A percentile compares a stretch with the other conserved stretches of the same genome.
Conservation (phyloP, 169 alveolate genomes). For the Plasmodium coatneyi region DNA sequence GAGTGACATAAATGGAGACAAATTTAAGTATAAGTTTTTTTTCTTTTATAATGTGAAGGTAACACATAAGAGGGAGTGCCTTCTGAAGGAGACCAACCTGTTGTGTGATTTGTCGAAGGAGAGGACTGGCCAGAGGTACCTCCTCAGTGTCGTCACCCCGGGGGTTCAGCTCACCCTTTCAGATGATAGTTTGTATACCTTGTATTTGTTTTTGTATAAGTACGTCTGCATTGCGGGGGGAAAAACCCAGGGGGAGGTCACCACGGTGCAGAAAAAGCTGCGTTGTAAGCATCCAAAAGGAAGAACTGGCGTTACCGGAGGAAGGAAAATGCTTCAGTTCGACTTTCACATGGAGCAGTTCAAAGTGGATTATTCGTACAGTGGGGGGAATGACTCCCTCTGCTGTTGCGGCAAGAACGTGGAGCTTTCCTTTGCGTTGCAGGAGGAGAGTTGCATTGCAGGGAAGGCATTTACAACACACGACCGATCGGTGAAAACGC, state of each 20-base stretch:
- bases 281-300: not conserved
- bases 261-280: not conserved
- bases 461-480: not conserved
- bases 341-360: not conserved
- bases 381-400: not conserved
- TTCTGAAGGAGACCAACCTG: not conserved
- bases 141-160: not conserved
- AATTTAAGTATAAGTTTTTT: constrained; percentile 31
- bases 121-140: not conserved
- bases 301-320: not conserved
- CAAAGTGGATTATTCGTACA: not conserved
- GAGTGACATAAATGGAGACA: not conserved
- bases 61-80: constrained; percentile 31
- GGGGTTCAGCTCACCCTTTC: not conserved
- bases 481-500: not conserved
- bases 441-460: not conserved
- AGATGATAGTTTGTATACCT: not conserved
- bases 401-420: constrained; percentile 3
- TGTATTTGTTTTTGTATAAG: constrained; percentile 29
- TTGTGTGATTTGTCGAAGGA: constrained; percentile 2
- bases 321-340: not conserved
- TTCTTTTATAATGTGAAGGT: constrained; percentile 48
- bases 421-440: not conserved
- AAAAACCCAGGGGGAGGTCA: not conserved
- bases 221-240: not conserved